phyloP scores from a whole-genome alignment of 208 protist species.

The Phytomonas francai region DNA sequence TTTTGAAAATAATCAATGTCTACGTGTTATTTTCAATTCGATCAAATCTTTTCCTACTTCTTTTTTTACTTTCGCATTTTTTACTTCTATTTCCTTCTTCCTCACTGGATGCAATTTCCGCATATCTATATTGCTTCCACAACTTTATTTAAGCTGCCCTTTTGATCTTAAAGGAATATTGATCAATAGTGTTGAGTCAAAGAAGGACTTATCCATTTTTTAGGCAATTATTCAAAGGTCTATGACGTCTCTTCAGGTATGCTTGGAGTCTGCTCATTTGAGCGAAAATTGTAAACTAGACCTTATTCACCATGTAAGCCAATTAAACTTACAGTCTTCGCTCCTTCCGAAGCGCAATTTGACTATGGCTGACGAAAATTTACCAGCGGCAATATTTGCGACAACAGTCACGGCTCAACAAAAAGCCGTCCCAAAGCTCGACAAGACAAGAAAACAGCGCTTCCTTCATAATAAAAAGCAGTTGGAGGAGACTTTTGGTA shows the following conservation, averaged over 20 bases:
- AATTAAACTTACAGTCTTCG: constrained; percentile 44
- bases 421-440: background rate
- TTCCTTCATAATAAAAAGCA: constrained; percentile 17
- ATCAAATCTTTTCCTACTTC: constrained; percentile 5
- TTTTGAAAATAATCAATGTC: background rate
- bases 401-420: constrained; percentile 1
- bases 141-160: background rate
- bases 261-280: constrained; percentile 52
- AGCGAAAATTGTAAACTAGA: constrained; percentile 59
- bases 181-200: background rate
- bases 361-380: constrained; percentile 31
- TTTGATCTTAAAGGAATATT: background rate
- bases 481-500: constrained; percentile 21
- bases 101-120: background rate
- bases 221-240: constrained; percentile 1
- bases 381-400: constrained; percentile 36
- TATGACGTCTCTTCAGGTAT: constrained; percentile 60
- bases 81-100: background rate
- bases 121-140: background rate
- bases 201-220: background rate
- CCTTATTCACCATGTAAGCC: constrained; percentile 49
- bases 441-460: constrained; percentile 7
- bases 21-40: background rate
- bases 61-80: background rate
- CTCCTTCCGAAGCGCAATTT: constrained; percentile 44